These are phyloP conservation scores for Pseudofabraea citricarpa DNA, from an alignment of 2,329 filamentous ascomycete species.

Conservation along the genomic window DNA sequence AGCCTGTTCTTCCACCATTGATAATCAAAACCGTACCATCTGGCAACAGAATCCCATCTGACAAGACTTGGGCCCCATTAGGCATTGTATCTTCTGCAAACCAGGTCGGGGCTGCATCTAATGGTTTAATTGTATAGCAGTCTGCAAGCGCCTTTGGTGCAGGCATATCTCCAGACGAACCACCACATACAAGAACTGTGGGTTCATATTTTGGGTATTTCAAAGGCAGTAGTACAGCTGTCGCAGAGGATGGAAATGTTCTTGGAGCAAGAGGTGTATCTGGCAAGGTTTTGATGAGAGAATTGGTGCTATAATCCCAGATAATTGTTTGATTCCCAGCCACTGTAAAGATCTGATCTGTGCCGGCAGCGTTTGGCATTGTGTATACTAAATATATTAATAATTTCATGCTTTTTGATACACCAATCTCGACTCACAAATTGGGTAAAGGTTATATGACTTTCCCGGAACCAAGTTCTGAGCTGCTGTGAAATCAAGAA, in stretches of 20 bases:
- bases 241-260: background rate
- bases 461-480: background rate
- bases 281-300: background rate
- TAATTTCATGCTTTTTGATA: too few species aligned
- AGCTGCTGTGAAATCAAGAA: conserved; percentile 1
- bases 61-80: conserved; percentile 1
- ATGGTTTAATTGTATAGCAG: background rate
- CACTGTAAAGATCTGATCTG: background rate
- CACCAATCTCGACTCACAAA: background rate
- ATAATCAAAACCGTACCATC: background rate
- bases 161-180: background rate
- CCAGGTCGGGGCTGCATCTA: background rate
- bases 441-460: conserved; percentile 1
- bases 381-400: background rate
- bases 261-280: background rate
- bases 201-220: background rate
- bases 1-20: background rate
- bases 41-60: background rate
- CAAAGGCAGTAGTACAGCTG: background rate
- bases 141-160: background rate
- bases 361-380: background rate
- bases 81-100: background rate
- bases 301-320: conserved; percentile 1
- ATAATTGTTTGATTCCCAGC: background rate
- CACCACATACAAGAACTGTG: background rate